Evolutionary conservation across 1,284 basidiomycete species (phyloP).

Genomic region (Sporisorium graminicola): DNA sequence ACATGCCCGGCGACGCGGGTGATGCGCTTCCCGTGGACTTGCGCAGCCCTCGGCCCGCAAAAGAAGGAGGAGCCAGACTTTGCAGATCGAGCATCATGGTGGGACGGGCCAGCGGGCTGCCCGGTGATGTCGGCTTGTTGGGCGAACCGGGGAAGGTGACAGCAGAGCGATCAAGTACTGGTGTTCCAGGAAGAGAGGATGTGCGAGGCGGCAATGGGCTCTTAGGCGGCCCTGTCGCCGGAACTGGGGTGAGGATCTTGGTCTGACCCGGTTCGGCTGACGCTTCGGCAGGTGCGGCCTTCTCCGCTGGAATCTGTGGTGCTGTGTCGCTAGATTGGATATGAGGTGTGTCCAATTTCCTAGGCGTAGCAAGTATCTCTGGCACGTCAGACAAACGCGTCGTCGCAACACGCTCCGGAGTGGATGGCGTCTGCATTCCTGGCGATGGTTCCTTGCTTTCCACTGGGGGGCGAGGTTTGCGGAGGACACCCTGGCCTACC

Average conservation of each 20-base stretch:
- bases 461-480: conserved; percentile 6
- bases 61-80: conserved; percentile 27
- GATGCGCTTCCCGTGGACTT: conserved; percentile 1
- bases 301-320: background rate
- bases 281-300: background rate
- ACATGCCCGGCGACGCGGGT: conserved; percentile 36
- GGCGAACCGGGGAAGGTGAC: conserved; percentile 38
- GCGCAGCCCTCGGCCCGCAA: conserved; percentile 3
- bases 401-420: background rate
- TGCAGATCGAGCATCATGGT: conserved; percentile 32
- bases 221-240: conserved; percentile 13
- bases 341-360: background rate
- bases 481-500: conserved; percentile 37
- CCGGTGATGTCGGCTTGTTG: conserved; percentile 28
- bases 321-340: background rate
- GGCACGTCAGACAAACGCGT: conserved; percentile 22
- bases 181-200: conserved; percentile 39
- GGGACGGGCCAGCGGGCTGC: conserved; percentile 31
- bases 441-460: background rate
- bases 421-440: background rate
- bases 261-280: background rate
- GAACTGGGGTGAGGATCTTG: background rate
- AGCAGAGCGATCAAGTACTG: conserved; percentile 12
- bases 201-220: conserved; percentile 34
- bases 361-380: conserved; percentile 2